Evolutionary conservation across 768 basidiomycete species (phyloP).

Genomic region (Leccinum longicurvipes): DNA sequence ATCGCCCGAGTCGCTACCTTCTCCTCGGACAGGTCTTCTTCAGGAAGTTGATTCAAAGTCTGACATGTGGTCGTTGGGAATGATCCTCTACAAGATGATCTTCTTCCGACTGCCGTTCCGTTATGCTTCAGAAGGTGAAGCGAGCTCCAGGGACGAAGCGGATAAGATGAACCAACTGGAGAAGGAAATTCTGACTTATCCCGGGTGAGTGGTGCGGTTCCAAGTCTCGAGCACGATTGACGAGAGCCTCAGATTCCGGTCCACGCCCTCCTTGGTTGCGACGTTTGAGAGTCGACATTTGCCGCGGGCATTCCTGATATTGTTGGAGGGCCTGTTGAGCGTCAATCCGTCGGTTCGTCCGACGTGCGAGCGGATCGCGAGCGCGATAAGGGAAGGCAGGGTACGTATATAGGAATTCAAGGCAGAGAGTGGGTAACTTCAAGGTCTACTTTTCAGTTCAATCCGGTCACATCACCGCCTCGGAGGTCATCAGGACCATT

Average conservation of each 20-base stretch:
- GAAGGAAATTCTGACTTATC: constrained; percentile 68
- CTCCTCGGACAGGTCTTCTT: constrained; percentile 60
- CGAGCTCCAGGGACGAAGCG: constrained; percentile 45
- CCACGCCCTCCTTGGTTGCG: constrained; percentile 46
- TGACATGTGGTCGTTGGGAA: constrained; percentile 97
- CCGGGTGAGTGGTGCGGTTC: constrained; percentile 49
- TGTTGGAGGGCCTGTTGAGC: constrained; percentile 71
- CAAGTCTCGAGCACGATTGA: constrained; percentile 7
- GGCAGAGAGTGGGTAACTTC: background rate
- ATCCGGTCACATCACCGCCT: constrained; percentile 15
- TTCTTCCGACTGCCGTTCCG: constrained; percentile 89
- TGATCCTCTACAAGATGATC: constrained; percentile 91
- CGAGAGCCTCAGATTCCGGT: constrained; percentile 44
- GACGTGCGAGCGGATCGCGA: constrained; percentile 66
- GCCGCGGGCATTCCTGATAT: constrained; percentile 63
- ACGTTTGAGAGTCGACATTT: constrained; percentile 71
- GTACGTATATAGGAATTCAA: constrained; percentile 40
- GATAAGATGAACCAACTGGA: constrained; percentile 71
- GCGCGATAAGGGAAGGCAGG: constrained; percentile 66
- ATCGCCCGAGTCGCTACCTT: constrained; percentile 82
- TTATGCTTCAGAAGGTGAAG: constrained; percentile 62
- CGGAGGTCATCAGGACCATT: constrained; percentile 17
- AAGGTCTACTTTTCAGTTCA: constrained; percentile 23
- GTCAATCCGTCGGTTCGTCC: constrained; percentile 60
- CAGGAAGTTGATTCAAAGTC: constrained; percentile 79